Base-by-base conservation (phyloP, 148 eudicot genomes). In the Rhododendron griersonianum region DNA sequence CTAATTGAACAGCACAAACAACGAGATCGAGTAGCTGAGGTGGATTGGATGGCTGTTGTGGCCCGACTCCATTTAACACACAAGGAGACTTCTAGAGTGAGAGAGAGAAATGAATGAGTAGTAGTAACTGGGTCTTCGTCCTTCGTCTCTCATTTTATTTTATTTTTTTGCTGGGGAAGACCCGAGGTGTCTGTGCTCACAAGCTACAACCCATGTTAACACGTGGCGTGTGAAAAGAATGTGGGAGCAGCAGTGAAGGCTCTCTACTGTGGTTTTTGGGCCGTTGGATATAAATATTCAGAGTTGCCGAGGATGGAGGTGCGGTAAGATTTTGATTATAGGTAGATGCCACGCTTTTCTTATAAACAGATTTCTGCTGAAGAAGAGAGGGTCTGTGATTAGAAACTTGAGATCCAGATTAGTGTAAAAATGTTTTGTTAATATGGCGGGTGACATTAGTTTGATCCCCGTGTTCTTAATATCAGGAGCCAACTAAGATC, bases 61-160 rank as follows among this genome's bases (percentile, higher is more conserved):
- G 69, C 44, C 78, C 78, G 21, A 13, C 75, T 78, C 45, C 63
- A 59, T 19, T 63, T 57, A 61, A 57, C 47, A 45, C 35, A 63
- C 28, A 4, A 30, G 28, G 80, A 65, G 48, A 83, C 11, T 23
- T 37, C 15, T 10, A 78, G 81, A 78, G 81, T 45, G 81, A 78
- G 81, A 76, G 78, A 73, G 45, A 35, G 81, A 55, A 85, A 85
- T 16, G 82, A 79, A 78, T 71, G 83, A 69, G 81, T 41, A 51
- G 61, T 55, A 15, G 13, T 14, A 21, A 69, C 86, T 74, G 48
- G 86, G 53, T 75, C 81, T 75, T 75, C 53, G 44, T 41, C 44
- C 44, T 41, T 41, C 7, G 86, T 84, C 81, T 37, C 80, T 51
- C 81, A 13, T 41, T 5, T 5, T 75, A 75, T 75, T 28, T 28